Base-by-base conservation (phyloP, 2,329 filamentous ascomycete species). In the Hymenoscyphus albidus region DNA sequence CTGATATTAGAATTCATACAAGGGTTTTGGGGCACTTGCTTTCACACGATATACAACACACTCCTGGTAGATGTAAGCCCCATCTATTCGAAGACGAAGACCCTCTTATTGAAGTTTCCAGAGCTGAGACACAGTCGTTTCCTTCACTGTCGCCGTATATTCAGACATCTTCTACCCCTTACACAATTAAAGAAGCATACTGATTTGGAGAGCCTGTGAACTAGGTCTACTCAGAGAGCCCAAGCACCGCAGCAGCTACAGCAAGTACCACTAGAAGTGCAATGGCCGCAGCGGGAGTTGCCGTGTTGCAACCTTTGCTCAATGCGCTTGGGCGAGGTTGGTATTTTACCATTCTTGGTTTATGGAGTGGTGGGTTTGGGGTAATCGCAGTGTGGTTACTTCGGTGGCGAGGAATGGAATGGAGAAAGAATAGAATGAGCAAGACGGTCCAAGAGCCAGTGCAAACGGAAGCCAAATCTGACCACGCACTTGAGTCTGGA, bases 211-310 rank as follows among this genome's bases (percentile, higher is more conserved):
- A 3, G 3, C 27, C 27, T 27, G 27, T 1, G 27, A 27, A 27
- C 2, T 27, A 27, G 27, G 27, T 27, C 27, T 27, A 27, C 27
- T 2, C 85, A 0, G 75, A 81, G 14, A 80, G 81, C 0, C 84
- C 85, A 0, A 84, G 84, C 0, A 86, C 85, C 0, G 84, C 83
- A 0, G 84, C 85, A 5, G 85, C 86, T 0, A 82, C 85, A 0
- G 85, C 84, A 66, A 88, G 88, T 65, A 75, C 89, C 9, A 80
- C 83, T 6, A 78, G 86, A 13, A 88, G 86, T 70, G 73, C 83
- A 16, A 76, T 85, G 56, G 85, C 84, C 14, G 87, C 86, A 0
- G 80, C 77, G 1, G 81, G 80, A 2, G 84, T 84, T 27, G 84
- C 83, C 0, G 76, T 85, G 5, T 83, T 89, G 38, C 80, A 87